A percentile compares a stretch with the other conserved stretches of the same genome.
Conservation (phyloP, 306 rosid species). For the Hylodesmum podocarpum region DNA sequence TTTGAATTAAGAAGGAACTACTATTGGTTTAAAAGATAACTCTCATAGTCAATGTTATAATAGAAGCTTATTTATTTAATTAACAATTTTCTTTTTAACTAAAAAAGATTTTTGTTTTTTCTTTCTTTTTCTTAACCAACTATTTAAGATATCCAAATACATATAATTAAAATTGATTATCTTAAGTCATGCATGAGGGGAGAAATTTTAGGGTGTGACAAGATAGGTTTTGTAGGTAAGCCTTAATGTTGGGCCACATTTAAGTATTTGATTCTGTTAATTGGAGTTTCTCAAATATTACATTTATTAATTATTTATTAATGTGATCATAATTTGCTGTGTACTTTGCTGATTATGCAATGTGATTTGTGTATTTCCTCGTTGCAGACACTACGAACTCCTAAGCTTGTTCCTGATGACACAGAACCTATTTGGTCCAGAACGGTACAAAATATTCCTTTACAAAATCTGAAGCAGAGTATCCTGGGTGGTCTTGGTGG, state of each 20-base stretch:
- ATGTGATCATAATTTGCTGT: neutral
- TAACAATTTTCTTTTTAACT: too few relatives aligned
- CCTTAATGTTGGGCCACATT: neutral
- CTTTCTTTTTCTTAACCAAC: too few relatives aligned
- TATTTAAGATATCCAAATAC: too few relatives aligned
- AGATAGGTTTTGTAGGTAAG: neutral
- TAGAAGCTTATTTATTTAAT: too few relatives aligned
- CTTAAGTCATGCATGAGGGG: too few relatives aligned
- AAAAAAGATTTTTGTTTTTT: too few relatives aligned
- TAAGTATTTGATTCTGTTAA: slow-evolving; percentile 6
- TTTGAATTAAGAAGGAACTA: too few relatives aligned
- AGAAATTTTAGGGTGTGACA: too few relatives aligned
- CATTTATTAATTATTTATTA: neutral
- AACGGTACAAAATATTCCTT: slow-evolving; percentile 48
- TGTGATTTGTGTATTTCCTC: neutral
- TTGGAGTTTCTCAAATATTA: neutral
- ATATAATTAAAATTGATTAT: too few relatives aligned
- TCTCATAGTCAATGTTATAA: too few relatives aligned
- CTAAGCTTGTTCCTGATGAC: slow-evolving; percentile 72
- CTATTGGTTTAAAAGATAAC: too few relatives aligned
- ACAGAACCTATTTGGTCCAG: slow-evolving; percentile 63
- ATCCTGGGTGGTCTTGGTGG: slow-evolving; percentile 39
- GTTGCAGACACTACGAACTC: slow-evolving; percentile 70
- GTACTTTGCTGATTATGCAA: neutral
- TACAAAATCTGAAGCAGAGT: slow-evolving; percentile 47